Base-by-base conservation (phyloP, 768 basidiomycete species). In the Leccinellum luteum region DNA sequence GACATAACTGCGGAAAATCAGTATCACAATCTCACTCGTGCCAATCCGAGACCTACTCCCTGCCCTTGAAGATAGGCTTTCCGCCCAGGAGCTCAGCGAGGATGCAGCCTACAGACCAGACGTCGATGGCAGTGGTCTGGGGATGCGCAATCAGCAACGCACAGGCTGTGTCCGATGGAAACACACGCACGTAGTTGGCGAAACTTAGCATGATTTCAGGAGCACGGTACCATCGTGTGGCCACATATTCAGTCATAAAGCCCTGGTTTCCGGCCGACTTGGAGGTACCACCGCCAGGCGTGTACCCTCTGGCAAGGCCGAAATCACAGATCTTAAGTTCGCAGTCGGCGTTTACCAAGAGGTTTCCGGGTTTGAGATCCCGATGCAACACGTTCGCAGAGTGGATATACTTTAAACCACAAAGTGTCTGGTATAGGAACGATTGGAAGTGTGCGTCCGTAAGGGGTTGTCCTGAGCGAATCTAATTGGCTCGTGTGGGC, bases 131-230 rank as follows among this genome's bases (percentile, higher is more conserved):
- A 35, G 91, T 92, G 28, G 89, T 89, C 90, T 92, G 64, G 12
- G 7, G n/a, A 45, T 19, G 44, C 30, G 6, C 28, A 43, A 51
- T 70, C 52, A 75, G 63, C 25, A 55, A 30, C 34, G 32, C 17
- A 6, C 34, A 52, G 47, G 49, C 19, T 6, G 27, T 43, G 10
- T 23, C 13, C 27, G 2, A 19, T 43, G 13, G 15, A 6, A 44
- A n/a, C 28, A 14, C 6, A 77, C 90, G 72, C 64, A 94, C 94
- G 68, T 94, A 94, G 76, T 94, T 94, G 21, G 92, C 92, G 65
- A 94, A 96, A 77, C 92, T 94, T 65, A 98, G 72, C 97, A 98
- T 99, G 75, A 98, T 99, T 76, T 99, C 97, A 0, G 97, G 96
- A 21, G 96, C 96, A 34, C 96, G 81, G 72, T 99, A 99, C 96